Evolutionary conservation across 164 flowering plant genomes (phyloP).

Genomic region (Umbellularia californica): DNA sequence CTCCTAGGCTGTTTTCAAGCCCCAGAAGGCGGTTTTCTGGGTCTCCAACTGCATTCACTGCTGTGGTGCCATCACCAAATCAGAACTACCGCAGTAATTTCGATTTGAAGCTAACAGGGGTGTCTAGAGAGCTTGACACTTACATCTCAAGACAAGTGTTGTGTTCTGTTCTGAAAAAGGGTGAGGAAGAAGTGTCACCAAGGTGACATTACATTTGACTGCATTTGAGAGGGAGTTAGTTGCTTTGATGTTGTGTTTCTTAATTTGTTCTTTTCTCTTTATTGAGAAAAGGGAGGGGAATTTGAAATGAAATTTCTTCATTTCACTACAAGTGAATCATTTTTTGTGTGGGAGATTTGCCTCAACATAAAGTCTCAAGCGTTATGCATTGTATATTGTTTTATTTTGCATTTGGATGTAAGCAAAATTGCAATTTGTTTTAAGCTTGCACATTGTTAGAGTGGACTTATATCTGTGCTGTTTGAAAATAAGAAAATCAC

Average conservation of each 20-base stretch:
- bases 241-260: not conserved
- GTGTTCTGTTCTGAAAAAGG: constrained; percentile 61
- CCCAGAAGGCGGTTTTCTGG: constrained; percentile 79
- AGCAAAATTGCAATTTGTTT: no score
- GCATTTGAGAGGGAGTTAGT: not conserved
- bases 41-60: constrained; percentile 40
- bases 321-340: no score
- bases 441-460: no score
- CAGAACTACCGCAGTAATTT: constrained; percentile 65
- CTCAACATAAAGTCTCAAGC: no score
- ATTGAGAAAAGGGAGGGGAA: no score
- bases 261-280: no score
- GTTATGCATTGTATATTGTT: no score
- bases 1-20: constrained; percentile 59
- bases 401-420: no score
- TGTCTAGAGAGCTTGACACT: constrained; percentile 81
- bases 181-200: constrained; percentile 58
- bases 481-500: no score
- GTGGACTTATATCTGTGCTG: no score
- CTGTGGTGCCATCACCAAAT: constrained; percentile 41
- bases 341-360: no score
- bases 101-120: constrained; percentile 83
- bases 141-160: constrained; percentile 83
- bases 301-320: no score
- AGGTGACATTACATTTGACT: constrained; percentile 15